These are phyloP conservation scores for Botryosphaeria dothidea DNA, from an alignment of 2,329 filamentous ascomycete species.

Conservation along the genomic window DNA sequence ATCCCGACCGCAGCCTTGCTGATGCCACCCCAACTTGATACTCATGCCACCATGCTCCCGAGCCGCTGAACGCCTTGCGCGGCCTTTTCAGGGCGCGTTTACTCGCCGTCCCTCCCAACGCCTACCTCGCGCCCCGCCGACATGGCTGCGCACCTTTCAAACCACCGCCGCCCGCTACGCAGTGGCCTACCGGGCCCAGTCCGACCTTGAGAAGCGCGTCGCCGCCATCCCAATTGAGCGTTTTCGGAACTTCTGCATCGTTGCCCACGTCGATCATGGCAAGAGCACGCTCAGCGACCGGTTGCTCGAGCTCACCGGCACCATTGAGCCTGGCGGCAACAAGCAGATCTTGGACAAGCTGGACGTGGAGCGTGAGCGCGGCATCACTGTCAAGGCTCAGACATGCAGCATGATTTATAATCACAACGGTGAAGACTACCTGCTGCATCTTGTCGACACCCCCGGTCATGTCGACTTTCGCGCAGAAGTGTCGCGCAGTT, in stretches of 20 bases:
- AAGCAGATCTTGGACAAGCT: slow-evolving; percentile 97
- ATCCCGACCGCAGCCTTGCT: slow-evolving; percentile 4
- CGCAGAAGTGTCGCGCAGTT: slow-evolving; percentile 92
- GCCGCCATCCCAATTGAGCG: slow-evolving; percentile 74
- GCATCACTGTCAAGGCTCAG: slow-evolving; percentile 98
- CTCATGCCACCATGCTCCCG: slow-evolving; percentile 54
- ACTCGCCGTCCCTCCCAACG: slow-evolving; percentile 26
- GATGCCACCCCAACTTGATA: slow-evolving; percentile 17
- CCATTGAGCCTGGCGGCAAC: slow-evolving; percentile 80
- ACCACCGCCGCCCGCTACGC: slow-evolving; percentile 34
- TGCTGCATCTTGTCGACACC: slow-evolving; percentile 93
- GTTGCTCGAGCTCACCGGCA: slow-evolving; percentile 89
- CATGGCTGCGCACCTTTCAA: slow-evolving; percentile 26
- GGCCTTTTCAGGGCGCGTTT: slow-evolving; percentile 33
- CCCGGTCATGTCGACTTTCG: slow-evolving; percentile 97
- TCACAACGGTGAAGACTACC: slow-evolving; percentile 80
- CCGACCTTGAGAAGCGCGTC: slow-evolving; percentile 66
- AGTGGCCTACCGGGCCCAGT: slow-evolving; percentile 39
- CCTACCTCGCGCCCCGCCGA: slow-evolving; percentile 18
- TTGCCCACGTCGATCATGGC: slow-evolving; percentile 97
- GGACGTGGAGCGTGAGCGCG: slow-evolving; percentile 92
- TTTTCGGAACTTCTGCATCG: slow-evolving; percentile 96
- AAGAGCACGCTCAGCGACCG: slow-evolving; percentile 95
- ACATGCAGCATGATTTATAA: slow-evolving; percentile 98
- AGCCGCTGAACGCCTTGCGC: slow-evolving; percentile 44